Base-by-base conservation (phyloP, 2,329 filamentous ascomycete genomes). In the Fusarium dimerum region DNA sequence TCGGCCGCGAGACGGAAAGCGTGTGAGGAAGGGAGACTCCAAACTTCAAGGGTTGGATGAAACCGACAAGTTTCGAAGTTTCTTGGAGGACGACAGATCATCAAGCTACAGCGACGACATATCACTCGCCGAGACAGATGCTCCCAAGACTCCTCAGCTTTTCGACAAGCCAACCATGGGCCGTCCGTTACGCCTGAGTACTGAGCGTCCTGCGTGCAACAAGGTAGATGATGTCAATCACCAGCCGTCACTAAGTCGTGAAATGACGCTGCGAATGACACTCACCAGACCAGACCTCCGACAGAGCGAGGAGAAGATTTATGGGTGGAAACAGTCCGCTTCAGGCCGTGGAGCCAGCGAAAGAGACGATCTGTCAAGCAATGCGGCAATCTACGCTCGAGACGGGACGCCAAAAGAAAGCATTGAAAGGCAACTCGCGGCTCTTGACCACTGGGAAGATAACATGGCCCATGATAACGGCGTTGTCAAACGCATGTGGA, bases 201-300 rank as follows among this genome's bases (percentile, higher is more conserved):
- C 66, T 9, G 68, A 69, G 32, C 61, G 66, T 17, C 57, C 62
- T 6, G 38, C 49, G 29, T 32, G 66, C 36, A 56, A 63, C 51
- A 73, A 73, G 55, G 60, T 64, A 38, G 76, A 77, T 51, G 79
- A 56, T 32, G 40, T 80, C 61, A 71, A 76, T 11, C 80, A 83
- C 44, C 78, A 77, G 6, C 73, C 82, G 2, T 75, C 79, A 0
- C 79, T 81, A 34, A 87, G 84, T 50, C 67, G 92, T 34, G 92
- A 97, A 71, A 97, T 97, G 92, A 97, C 94, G 3, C 75, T 97
- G 45, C 89, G 92, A 45, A 96, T 97, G 92, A 97, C 93, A 0
- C 80, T 97, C 49, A 97, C 94, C 4, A 81, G 92, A 43, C 90
- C 92, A 0, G 93, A 97, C 68, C 79, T 97, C 44, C 86, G 92